These are phyloP conservation scores for Fragosphaeria purpurea DNA, from an alignment of 2,329 filamentous ascomycete species.

Conservation along the genomic window DNA sequence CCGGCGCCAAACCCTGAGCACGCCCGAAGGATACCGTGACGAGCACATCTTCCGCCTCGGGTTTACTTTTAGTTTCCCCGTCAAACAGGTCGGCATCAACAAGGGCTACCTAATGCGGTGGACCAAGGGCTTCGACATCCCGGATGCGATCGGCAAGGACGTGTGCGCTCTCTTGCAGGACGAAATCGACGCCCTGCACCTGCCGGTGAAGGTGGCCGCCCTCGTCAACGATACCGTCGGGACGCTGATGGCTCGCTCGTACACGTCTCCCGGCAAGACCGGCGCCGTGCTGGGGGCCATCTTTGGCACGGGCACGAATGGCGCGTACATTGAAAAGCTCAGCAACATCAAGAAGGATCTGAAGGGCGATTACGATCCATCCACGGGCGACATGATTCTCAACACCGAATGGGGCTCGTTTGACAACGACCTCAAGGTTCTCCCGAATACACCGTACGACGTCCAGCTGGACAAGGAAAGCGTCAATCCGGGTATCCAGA, in stretches of 20 bases:
- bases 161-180: constrained; percentile 82
- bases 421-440: constrained; percentile 81
- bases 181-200: constrained; percentile 75
- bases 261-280: constrained; percentile 80
- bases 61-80: constrained; percentile 98
- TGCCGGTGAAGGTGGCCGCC: constrained; percentile 90
- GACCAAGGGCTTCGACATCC: constrained; percentile 98
- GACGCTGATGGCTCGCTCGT: constrained; percentile 94
- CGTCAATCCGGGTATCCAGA: constrained; percentile 88
- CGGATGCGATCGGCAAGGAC: constrained; percentile 88
- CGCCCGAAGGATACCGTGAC: constrained; percentile 50
- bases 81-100: constrained; percentile 90
- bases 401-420: constrained; percentile 99
- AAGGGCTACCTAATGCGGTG: constrained; percentile 88
- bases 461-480: constrained; percentile 65
- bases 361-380: constrained; percentile 60
- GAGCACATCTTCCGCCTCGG: constrained; percentile 83
- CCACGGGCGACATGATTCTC: constrained; percentile 89
- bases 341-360: constrained; percentile 71
- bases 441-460: constrained; percentile 82
- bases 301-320: constrained; percentile 95
- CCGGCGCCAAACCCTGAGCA: constrained; percentile 51
- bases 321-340: constrained; percentile 91
- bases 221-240: constrained; percentile 97
- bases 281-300: constrained; percentile 89